Conservation (phyloP, 192 early-diverging fungal species). For the Entomortierella parvispora region DNA sequence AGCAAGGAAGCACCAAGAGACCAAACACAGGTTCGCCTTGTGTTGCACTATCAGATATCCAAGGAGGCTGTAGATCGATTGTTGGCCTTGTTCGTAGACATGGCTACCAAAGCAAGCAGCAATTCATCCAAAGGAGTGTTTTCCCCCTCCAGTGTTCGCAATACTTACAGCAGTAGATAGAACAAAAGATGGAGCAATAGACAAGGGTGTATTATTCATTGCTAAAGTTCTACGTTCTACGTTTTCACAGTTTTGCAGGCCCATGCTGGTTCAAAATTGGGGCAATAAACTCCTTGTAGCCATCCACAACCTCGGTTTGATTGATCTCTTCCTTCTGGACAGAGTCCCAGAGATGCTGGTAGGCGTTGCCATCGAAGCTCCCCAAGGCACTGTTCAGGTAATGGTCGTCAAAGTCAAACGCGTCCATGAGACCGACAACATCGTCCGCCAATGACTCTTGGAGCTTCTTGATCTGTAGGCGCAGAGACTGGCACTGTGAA, state of each 20-base stretch:
- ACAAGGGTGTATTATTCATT: no score
- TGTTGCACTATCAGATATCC: conserved; percentile 76
- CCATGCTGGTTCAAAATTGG: conserved; percentile 46
- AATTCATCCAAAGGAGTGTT: no score
- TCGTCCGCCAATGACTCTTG: conserved; percentile 68
- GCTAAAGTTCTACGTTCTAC: background rate
- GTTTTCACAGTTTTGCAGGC: conserved; percentile 29
- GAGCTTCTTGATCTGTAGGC: conserved; percentile 55
- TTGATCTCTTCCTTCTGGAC: conserved; percentile 76
- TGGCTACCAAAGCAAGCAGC: background rate
- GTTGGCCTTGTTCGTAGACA: conserved; percentile 42
- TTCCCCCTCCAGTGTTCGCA: no score
- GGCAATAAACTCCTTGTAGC: conserved; percentile 56
- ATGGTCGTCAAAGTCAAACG: conserved; percentile 75
- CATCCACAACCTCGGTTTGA: conserved; percentile 57
- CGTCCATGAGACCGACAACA: conserved; percentile 78
- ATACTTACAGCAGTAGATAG: no score
- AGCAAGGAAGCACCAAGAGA: conserved; percentile 55
- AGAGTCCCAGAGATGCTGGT: conserved; percentile 72
- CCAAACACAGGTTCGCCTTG: conserved; percentile 62
- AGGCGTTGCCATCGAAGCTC: conserved; percentile 72
- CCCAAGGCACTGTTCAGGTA: conserved; percentile 77
- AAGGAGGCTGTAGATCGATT: conserved; percentile 63
- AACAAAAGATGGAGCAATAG: no score
- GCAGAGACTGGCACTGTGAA: conserved; percentile 56